These are phyloP conservation scores for barrel medic (Medicago truncatula) DNA, from an alignment of 306 rosid genomes.

Conservation along the genomic window DNA sequence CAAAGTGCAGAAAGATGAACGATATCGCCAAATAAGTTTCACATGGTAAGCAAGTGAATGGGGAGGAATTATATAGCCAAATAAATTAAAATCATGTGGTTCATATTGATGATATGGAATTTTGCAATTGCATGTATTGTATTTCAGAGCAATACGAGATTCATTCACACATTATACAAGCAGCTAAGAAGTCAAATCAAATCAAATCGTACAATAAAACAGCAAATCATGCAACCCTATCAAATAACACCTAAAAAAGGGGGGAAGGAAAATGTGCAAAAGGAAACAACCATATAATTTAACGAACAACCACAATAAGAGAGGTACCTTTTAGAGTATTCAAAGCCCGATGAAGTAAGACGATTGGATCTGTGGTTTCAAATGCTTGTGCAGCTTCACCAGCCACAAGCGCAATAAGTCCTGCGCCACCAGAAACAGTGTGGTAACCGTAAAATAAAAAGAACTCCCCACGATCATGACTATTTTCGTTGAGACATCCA, in stretches of 20 bases:
- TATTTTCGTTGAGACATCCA: slow-evolving; percentile 80
- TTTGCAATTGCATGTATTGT: not conserved
- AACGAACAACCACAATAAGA: slow-evolving; percentile 20
- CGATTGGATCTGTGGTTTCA: slow-evolving; percentile 76
- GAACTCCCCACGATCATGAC: slow-evolving; percentile 84
- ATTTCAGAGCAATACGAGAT: not conserved
- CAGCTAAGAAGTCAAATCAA: not conserved
- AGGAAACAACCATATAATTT: slow-evolving; percentile 10
- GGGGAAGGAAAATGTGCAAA: slow-evolving; percentile 33
- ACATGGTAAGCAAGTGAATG: not conserved
- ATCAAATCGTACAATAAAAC: not conserved
- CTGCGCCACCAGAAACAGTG: slow-evolving; percentile 94
- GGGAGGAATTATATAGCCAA: too few species aligned
- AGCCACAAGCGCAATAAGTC: slow-evolving; percentile 87
- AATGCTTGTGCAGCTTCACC: slow-evolving; percentile 95
- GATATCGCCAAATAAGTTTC: slow-evolving; percentile 7
- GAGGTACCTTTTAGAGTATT: slow-evolving; percentile 73
- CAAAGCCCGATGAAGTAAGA: slow-evolving; percentile 74
- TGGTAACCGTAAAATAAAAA: slow-evolving; percentile 89
- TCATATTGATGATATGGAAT: not conserved
- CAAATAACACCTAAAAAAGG: slow-evolving; percentile 17
- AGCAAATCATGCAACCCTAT: not conserved
- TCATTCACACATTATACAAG: not conserved
- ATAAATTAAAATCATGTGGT: not conserved
- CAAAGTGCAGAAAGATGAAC: not conserved